Evolutionary conservation across 2,329 filamentous ascomycete species (phyloP), one percentile per base, ranked within the genome.

Genomic region (Fusarium sp.): DNA sequence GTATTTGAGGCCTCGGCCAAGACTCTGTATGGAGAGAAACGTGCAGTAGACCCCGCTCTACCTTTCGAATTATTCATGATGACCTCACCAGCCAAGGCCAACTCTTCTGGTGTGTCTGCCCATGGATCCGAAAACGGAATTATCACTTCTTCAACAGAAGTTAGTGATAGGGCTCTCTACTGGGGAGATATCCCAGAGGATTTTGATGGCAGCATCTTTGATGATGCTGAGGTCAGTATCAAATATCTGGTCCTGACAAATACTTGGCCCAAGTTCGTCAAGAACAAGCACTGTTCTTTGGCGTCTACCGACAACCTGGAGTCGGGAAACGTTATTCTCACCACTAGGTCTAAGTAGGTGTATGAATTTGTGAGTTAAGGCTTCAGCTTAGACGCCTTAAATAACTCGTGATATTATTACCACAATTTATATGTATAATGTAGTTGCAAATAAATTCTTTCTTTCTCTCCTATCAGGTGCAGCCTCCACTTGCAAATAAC

Each of bases 191-290:
- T 89, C 32, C 83, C 89, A 0, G 80, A 81, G 0, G 80, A 69
- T 0, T 92, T 92, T 63, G 81, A 85, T 54, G 79, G 82, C 9
- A 77, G 77, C 0, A 84, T 92, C 4, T 92, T 93, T 75, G 89
- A 92, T 73, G 84, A 82, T 8, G 88, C 90, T 0, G 86, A 90
- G 76, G 80, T 81, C n/a, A 87, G 86, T 73, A 88, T 93, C 81
- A 92, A 91, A 79, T 90, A 92, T 69, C 85, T 92, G 10, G 90
- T 93, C 12, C 82, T 92, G 66, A 91, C 90, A 18, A 92, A 92
- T 77, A 93, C 91, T 0, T 93, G 91, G 91, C 87, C 87, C 38
- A 88, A 88, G 76, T 90, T 87, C 73, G 83, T 88, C 44, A 82
- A 79, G 53, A 82, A 86, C 33, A 37, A 21, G 33, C 33, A 21